These are phyloP conservation scores for Simplicillium sp. DNA, from an alignment of 2,329 filamentous ascomycete species.

Conservation along the genomic window DNA sequence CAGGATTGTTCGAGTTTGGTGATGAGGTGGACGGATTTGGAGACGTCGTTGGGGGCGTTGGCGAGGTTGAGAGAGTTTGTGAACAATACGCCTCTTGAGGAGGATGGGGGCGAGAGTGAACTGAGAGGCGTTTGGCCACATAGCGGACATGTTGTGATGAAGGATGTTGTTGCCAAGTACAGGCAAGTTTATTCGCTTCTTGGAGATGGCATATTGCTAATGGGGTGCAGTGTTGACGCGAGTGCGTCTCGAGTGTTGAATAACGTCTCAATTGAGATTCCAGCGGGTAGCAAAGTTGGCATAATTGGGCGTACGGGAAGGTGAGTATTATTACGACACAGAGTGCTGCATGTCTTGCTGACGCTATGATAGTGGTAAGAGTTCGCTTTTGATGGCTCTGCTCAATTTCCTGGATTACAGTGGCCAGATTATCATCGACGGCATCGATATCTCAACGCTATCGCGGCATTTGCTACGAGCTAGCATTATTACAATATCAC, in stretches of 20 bases:
- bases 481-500: neutral
- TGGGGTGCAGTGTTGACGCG: neutral
- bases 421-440: neutral
- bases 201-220: neutral
- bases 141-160: slow-evolving; percentile 3
- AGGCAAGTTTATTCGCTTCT: neutral
- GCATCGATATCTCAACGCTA: neutral
- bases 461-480: neutral
- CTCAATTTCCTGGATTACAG: neutral
- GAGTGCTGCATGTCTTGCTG: too few species aligned
- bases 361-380: neutral
- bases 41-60: slow-evolving; percentile 5
- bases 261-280: slow-evolving; percentile 3
- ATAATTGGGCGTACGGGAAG: slow-evolving; percentile 6
- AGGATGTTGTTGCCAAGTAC: slow-evolving; percentile 4
- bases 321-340: too few species aligned
- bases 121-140: slow-evolving; percentile 4
- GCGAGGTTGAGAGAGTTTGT: slow-evolving; percentile 3
- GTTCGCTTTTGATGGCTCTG: neutral
- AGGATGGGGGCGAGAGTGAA: neutral
- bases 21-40: slow-evolving; percentile 4
- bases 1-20: slow-evolving; percentile 3
- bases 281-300: slow-evolving; percentile 4
- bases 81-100: slow-evolving; percentile 1
- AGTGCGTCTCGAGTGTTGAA: slow-evolving; percentile 2